Evolutionary conservation across 2,329 filamentous ascomycete genomes (phyloP), one percentile per base, ranked within the genome.

Genomic region (Shiraia sp.): DNA sequence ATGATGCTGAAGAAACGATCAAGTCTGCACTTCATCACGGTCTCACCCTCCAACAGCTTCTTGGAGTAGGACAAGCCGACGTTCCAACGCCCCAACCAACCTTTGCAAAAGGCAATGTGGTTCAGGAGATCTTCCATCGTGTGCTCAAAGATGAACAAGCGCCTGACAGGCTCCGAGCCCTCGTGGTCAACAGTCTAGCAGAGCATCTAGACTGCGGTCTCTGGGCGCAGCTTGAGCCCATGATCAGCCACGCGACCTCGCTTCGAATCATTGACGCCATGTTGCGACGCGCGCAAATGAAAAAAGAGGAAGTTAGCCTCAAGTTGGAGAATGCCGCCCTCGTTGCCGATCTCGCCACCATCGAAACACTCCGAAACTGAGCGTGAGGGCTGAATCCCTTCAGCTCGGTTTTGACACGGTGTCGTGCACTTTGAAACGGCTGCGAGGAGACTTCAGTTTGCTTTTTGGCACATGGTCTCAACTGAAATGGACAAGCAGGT

Each of bases 131-230:
- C 2, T 60, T 66, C 45, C 19, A 37, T 0, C 50, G 51, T 15
- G 55, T 59, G 0, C 40, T 61, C n/a, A 35, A 40, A 2, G 36
- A 54, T 6, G n/a, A 47, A 0, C 36, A 37, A 1, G 28, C 55
- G 0, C 57, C 57, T 0, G n/a, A 26, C 2, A 24, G 39, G 10
- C 51, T 65, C 3, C 36, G 44, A 3, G 4, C 44, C 0, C 42
- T 63, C 0, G 44, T 61, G 12, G 35, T 57, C 3, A 16, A 53
- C 3, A 38, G 49, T 1, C 29, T 65, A 1, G 55, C 51, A 0
- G 39, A 47, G 3, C 17, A 31, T 4, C 41, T 55, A 10, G 51
- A 59, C 10, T 4, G 24, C 2, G 40, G 42, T 14, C 15, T 57
- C 2, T 56, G 46, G 45, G 24, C 24, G 1, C 29, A 46, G 2